Evolutionary conservation across 768 basidiomycete species (phyloP), one percentile per base, ranked within the genome.

Genomic region (Rubroboletus pulcherrimus): DNA sequence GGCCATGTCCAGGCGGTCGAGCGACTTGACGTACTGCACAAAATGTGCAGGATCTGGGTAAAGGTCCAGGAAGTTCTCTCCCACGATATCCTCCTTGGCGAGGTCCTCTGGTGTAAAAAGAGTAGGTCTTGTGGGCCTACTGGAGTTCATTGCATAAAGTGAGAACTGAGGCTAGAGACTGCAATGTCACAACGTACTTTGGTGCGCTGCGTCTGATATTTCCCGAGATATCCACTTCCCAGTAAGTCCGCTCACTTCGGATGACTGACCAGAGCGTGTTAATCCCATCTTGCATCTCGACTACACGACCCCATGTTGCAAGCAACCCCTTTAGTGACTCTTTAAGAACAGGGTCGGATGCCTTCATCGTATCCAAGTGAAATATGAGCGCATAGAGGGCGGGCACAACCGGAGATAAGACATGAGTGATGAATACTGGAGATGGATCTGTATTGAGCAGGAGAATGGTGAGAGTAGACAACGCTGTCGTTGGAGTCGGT

Each of bases 361-460:
- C 78, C 62, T 80, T 86, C 30, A 71, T 67, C 24, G 67, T 71
- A 30, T 83, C 78, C 9, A 93, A 64, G 54, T 83, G 74, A 54
- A 75, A 77, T 4, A 80, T 71, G 2, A 94, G 73, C 2, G 83
- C 77, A 68, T 92, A 93, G 7, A 96, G 69, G 1, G 81, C 70
- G 0, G 86, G 72, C 0, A 88, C 60, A 34, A 95, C 81, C 0
- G 91, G 89, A 1, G 86, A 84, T 9, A 93, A 66, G 7, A 93
- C 63, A 19, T 74, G 67, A 0, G 83, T 77, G 39, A 91, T 78
- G 40, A 91, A 76, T 3, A 73, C 68, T 0, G 91, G 88, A 4
- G 89, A 87, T 6, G 92, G 91, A 59, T 95, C 91, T 6, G 85
- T 82, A 60, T 93, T 89, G 6, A 84, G 78, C 3, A 91, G 71